Evolutionary conservation across 2,329 filamentous ascomycete species (phyloP), one percentile per base, ranked within the genome.

Genomic region (Colletotrichum kahawae): DNA sequence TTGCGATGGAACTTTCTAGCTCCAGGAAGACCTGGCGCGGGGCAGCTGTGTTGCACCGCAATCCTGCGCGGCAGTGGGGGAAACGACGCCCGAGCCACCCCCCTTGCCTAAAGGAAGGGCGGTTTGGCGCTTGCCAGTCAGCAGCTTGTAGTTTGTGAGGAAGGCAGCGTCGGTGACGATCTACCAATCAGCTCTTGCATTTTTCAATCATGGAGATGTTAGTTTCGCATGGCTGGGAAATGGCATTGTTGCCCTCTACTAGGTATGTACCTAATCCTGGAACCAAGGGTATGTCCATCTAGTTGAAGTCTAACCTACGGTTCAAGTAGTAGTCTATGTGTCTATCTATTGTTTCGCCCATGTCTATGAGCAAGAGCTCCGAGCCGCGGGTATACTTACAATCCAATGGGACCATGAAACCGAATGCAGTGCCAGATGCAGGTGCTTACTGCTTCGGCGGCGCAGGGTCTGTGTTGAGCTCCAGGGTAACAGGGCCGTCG

Each of bases 401-500:
- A 21, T 21, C 43, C 43, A 38, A 27, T 21, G 34, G 21, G 8
- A 31, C 10, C 27, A 60, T 60, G 10, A 33, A n/a, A 31, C 29
- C 29, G 14, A 14, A 13, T 60, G 29, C 29, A 60, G 12, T 18
- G 27, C 57, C 18, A 24, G 24, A 43, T 10, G 33, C 31, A 63
- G 21, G 12, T 29, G 12, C 13, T 69, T 29, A 51, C 24, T 51
- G 38, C 27, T 60, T 51, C 10, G 67, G 56, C 10, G 67, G 56
- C 13, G 38, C 27, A 69, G 56, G 67, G 27, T 69, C 67, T 62
- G 67, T 69, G 67, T 69, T 69, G 33, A 69, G 29, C 67, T 69
- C 38, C 8, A 67, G 29, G 29, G 72, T 54, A 9, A 72, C 75
- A 56, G 92, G 92, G 1, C 92, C 92, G 79, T 98, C 96, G 79